Percentiles rank a stretch among this genome's conserved stretches.
These are phyloP conservation scores for Fusarium xyrophilum DNA, from an alignment of 2,329 filamentous ascomycete species.

Conservation along the genomic window DNA sequence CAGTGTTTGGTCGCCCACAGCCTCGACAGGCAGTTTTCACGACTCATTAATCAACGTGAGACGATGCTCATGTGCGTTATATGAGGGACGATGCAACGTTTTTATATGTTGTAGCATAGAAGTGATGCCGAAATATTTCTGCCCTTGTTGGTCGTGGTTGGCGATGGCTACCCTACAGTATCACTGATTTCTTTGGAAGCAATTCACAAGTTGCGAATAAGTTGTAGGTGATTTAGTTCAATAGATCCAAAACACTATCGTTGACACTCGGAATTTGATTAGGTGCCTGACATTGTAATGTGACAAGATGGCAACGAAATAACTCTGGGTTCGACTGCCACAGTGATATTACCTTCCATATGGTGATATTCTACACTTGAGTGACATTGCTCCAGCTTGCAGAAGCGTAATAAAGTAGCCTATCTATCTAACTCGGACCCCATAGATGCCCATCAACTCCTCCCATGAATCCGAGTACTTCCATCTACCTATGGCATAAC, in stretches of 20 bases:
- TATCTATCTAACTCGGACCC: slow-evolving; percentile 32
- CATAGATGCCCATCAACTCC: slow-evolving; percentile 24
- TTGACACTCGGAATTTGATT: neutral
- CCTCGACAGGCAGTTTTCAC: neutral
- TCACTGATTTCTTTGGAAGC: too few species aligned
- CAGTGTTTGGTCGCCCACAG: neutral
- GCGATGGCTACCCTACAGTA: neutral
- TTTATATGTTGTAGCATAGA: neutral
- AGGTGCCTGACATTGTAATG: neutral
- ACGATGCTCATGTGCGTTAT: too few species aligned
- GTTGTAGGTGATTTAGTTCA: neutral
- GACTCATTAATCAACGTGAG: neutral
- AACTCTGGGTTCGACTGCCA: neutral
- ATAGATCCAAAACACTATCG: neutral
- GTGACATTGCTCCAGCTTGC: slow-evolving; percentile 1
- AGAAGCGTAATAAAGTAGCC: slow-evolving; percentile 17
- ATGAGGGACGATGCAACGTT: neutral
- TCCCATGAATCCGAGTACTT: slow-evolving; percentile 12
- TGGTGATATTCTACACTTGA: neutral
- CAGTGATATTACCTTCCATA: neutral
- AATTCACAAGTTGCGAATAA: neutral
- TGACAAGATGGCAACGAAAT: too few species aligned
- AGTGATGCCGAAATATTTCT: neutral
- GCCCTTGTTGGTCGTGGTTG: neutral
- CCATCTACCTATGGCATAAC: slow-evolving; percentile 29